These are phyloP conservation scores for Vitis amurensis DNA, from an alignment of 164 flowering plant genomes.

Conservation along the genomic window DNA sequence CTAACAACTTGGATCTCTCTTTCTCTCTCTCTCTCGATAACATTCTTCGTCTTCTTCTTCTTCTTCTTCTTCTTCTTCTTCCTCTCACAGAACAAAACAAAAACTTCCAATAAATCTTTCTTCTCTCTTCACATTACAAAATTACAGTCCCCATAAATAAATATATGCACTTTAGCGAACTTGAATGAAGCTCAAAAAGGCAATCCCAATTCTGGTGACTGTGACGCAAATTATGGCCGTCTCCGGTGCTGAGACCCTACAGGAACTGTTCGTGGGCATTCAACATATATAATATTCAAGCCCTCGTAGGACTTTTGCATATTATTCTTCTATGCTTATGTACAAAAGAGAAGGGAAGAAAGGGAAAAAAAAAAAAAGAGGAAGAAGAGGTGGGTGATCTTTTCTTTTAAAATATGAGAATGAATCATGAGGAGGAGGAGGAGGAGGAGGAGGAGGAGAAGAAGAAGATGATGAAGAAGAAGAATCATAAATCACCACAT, in stretches of 20 bases:
- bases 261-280: constrained; percentile 2
- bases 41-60: too few relatives aligned
- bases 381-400: background rate
- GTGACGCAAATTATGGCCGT: too few relatives aligned
- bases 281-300: background rate
- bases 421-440: too few relatives aligned
- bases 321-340: constrained; percentile 2
- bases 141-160: background rate
- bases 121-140: background rate
- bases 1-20: constrained; percentile 15
- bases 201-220: constrained; percentile 1
- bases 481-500: background rate
- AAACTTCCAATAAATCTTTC: background rate
- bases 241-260: constrained; percentile 6
- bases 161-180: constrained; percentile 1
- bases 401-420: too few relatives aligned
- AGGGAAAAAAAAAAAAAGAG: too few relatives aligned
- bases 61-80: too few relatives aligned
- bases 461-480: background rate
- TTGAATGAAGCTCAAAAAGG: background rate
- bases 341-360: constrained; percentile 1
- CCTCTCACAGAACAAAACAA: too few relatives aligned
- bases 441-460: too few relatives aligned
- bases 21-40: constrained; percentile 9
- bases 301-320: background rate